Evolutionary conservation across 306 rosid species (phyloP).

Genomic region (Abrus pulchellus): DNA sequence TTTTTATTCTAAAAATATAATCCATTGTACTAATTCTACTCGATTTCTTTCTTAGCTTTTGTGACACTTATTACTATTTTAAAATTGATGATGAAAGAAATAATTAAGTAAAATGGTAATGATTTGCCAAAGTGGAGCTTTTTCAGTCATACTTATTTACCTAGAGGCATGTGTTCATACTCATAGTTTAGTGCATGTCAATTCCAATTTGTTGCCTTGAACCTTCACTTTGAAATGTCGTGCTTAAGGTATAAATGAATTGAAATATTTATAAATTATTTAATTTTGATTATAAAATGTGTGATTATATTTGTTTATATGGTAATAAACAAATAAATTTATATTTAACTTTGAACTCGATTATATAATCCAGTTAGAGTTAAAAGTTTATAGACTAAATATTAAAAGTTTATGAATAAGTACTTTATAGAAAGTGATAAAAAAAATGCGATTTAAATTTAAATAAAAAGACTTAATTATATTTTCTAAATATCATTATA

Average conservation of each 20-base stretch:
- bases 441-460: no score
- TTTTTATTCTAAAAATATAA: neutral
- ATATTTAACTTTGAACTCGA: no score
- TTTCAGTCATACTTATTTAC: conserved; percentile 33
- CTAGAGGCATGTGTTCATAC: conserved; percentile 30
- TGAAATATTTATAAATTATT: no score
- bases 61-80: neutral
- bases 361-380: no score
- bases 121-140: conserved; percentile 47
- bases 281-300: no score
- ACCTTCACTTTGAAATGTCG: neutral
- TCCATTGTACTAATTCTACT: neutral
- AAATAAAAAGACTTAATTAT: no score
- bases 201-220: neutral
- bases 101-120: conserved; percentile 35
- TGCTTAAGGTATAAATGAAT: neutral
- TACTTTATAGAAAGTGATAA: no score
- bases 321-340: no score
- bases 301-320: no score
- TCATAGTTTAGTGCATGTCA: conserved; percentile 37
- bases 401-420: no score
- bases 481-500: no score
- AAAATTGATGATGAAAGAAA: conserved; percentile 13
- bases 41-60: conserved; percentile 1
- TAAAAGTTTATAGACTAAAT: no score